phyloP scores from a whole-genome alignment of 345 rosid genomes.

The Physaria fendleri region DNA sequence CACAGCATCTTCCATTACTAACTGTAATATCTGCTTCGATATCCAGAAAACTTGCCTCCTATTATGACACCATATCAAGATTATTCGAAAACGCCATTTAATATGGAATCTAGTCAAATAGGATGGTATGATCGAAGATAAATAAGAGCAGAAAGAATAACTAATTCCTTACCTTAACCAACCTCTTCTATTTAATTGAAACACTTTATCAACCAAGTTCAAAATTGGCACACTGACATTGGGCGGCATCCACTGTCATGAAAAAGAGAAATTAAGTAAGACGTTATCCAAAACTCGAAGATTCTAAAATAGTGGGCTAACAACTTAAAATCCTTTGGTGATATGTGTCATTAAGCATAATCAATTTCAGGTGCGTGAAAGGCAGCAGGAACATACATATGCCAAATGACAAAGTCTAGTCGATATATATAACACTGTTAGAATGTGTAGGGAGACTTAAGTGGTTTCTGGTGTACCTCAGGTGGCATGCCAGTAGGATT shows the following conservation, averaged over 20 bases:
- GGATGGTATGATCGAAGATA: neutral
- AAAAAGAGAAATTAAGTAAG: constrained; percentile 4
- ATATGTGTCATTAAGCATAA: constrained; percentile 2
- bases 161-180: constrained; percentile 73
- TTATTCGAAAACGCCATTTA: neutral
- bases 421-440: neutral
- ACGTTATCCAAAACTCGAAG: neutral
- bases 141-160: constrained; percentile 2
- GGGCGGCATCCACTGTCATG: constrained; percentile 90
- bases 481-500: constrained; percentile 88
- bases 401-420: neutral
- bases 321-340: neutral
- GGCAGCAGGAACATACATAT: constrained; percentile 1
- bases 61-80: constrained; percentile 16
- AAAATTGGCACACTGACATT: constrained; percentile 88
- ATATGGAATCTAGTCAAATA: neutral
- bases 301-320: neutral
- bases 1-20: constrained; percentile 97
- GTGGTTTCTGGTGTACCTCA: constrained; percentile 48
- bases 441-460: neutral
- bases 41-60: constrained; percentile 99
- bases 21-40: constrained; percentile 88
- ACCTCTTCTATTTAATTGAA: constrained; percentile 95
- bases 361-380: neutral
- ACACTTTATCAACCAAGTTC: constrained; percentile 94